Percentiles rank a stretch among this genome's conserved stretches.
Evolutionary conservation across 2,329 filamentous ascomycete species (phyloP).

Genomic region (Coniella lustricola): DNA sequence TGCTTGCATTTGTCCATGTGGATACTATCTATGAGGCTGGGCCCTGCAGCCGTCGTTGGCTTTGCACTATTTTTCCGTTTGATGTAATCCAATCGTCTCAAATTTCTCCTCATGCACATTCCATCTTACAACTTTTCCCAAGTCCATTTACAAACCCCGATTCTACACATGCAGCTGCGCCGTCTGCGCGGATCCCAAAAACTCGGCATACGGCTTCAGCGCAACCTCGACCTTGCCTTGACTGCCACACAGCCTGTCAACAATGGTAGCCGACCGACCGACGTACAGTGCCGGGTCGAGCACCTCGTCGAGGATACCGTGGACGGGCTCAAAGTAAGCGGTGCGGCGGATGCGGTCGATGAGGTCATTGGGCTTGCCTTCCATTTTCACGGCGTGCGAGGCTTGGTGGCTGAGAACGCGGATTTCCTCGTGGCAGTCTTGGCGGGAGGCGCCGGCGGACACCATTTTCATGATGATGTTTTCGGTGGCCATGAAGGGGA

Average conservation of each 20-base stretch:
- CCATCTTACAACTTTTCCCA: not conserved
- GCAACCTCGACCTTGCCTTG: slow-evolving; percentile 32
- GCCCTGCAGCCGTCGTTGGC: too few species aligned
- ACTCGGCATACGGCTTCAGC: slow-evolving; percentile 30
- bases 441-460: slow-evolving; percentile 61
- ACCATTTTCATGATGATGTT: slow-evolving; percentile 74
- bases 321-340: slow-evolving; percentile 69
- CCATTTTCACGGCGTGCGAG: slow-evolving; percentile 49
- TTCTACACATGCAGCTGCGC: slow-evolving; percentile 33
- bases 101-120: too few species aligned
- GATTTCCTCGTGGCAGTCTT: slow-evolving; percentile 83
- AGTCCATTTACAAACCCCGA: not conserved
- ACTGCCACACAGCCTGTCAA: slow-evolving; percentile 37
- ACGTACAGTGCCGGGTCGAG: slow-evolving; percentile 51
- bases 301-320: slow-evolving; percentile 60
- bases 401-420: slow-evolving; percentile 76
- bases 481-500: slow-evolving; percentile 77
- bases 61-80: too few species aligned
- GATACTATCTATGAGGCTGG: too few species aligned
- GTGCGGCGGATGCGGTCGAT: slow-evolving; percentile 67
- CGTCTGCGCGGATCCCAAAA: slow-evolving; percentile 28
- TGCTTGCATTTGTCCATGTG: too few species aligned
- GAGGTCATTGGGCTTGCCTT: slow-evolving; percentile 72
- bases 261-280: slow-evolving; percentile 38
- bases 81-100: too few species aligned